Base-by-base conservation (phyloP, 208 protist genomes). In the Acanthamoeba castellanii region DNA sequence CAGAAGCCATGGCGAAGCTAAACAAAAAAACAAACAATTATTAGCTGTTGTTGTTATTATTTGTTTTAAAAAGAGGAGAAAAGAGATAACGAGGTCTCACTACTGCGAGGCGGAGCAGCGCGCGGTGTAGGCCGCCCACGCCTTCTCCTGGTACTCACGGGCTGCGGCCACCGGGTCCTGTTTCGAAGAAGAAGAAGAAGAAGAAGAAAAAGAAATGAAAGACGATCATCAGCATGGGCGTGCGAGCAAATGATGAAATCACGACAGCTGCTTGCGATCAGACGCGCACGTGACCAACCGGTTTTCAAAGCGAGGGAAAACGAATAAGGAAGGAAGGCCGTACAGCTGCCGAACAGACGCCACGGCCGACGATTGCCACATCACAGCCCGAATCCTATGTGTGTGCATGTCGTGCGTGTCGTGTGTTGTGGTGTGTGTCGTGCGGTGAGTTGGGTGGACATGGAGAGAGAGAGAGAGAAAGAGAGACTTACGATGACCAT, bases 361-460 rank as follows among this genome's bases (percentile, higher is more conserved):
- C 98, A 72, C 98, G 93, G 32, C 98, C 98, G 2, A 98, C 98
- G 61, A 98, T 98, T 84, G 98, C 97, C 5, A 98, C 93, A 91
- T 98, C 98, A 61, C 96, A 96, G 32, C 95, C 94, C 18, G 66
- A 87, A 2, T 87, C 72, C 91, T 93, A 61, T 45, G n/a, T n/a
- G n/a, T n/a, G n/a, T n/a, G n/a, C 20, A 16, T 68, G 25, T 13
- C 22, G 18, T 18, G 32, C 25, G 11, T n/a, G 37, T 81, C 37
- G 25, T 85, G 37, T n/a, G 37, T 42, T 42, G 37, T 57, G 78
- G 52, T 11, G 47, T 34, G 34, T n/a, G 37, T 81, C 18, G 74
- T 16, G 27, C 25, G 47, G 16, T 81, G 42, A 81, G 18, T 6
- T 47, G 6, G 47, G 11, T 52, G 47, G 20, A 2, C 57, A 64